Percentiles rank a stretch among this genome's conserved stretches.
Conservation (phyloP, 257 asterid genomes). For the Capsicum rhomboideum region DNA sequence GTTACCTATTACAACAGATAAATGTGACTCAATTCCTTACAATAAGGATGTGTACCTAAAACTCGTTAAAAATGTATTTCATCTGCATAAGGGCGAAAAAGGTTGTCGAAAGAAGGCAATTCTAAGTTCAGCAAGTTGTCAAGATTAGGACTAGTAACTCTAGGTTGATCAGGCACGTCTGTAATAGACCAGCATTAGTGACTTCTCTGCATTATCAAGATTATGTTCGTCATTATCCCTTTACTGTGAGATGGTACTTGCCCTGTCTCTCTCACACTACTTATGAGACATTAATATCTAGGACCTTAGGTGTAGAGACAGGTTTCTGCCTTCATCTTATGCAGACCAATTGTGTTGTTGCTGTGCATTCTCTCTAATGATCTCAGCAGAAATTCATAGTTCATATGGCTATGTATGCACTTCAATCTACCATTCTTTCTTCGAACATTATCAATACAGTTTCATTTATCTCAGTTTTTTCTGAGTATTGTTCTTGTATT, state of each 20-base stretch:
- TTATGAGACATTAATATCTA: background rate
- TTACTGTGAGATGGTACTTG: background rate
- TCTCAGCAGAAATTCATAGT: background rate
- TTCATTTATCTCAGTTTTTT: no score
- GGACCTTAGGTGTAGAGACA: background rate
- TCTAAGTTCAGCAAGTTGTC: slow-evolving; percentile 22
- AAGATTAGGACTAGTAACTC: slow-evolving; percentile 9
- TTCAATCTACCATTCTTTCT: background rate
- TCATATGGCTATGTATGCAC: no score
- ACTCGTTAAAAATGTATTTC: background rate
- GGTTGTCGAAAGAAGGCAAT: slow-evolving; percentile 31
- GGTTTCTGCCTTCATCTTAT: background rate
- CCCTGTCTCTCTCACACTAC: background rate
- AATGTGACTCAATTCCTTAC: no score
- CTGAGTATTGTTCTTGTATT: no score
- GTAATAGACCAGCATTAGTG: no score
- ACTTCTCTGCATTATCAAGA: no score
- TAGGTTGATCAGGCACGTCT: no score
- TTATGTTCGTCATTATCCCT: background rate
- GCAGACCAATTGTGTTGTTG: background rate
- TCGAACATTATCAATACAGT: no score
- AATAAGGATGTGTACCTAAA: no score
- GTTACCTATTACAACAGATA: no score
- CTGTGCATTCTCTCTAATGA: background rate
- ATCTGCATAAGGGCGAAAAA: slow-evolving; percentile 12